Base-by-base conservation (phyloP, 352 stramenopile genomes). In the Thraustochytrium sp. region DNA sequence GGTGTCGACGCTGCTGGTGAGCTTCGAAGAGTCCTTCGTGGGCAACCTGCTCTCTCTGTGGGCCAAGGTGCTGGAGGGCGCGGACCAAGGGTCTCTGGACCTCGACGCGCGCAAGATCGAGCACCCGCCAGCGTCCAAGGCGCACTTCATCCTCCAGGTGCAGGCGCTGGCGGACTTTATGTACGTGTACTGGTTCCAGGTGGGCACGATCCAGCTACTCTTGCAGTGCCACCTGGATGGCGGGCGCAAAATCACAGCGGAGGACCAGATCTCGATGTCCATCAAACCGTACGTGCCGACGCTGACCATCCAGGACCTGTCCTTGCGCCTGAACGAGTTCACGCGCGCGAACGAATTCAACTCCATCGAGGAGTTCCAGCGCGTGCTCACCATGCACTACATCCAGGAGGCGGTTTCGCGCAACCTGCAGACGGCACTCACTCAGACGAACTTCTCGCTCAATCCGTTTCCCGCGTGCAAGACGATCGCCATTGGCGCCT, bases 151-250 rank as follows among this genome's bases (percentile, higher is more conserved):
- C 34, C 9, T 46, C 21, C 34, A 80, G 26, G 40, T 80, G 29
- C 34, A 68, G 18, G 68, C 44, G 21, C 68, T 80, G n/a, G 48
- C 68, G 11, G 68, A 80, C 68, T 80, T 63, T 72, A 53, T 80
- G 68, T 80, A 80, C 53, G 53, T 80, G 31, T 51, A 80, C 51
- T 80, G 68, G 68, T 80, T 80, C 42, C 37, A 64, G 37, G 38
- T 80, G 9, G 68, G 31, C 5, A 64, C 26, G 9, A 53, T 80
- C 18, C 34, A 80, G 68, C 11, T 80, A 4, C 5, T 80, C 21
- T 38, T 80, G n/a, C 34, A 80, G 51, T 46, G 31, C 48, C 31
- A 64, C 18, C 38, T 80, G 23, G 48, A 80, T 36, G 68, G 48
- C 18, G 68, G 68, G 9, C 5, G 26, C 18, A 61, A 80, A 42